A percentile compares a stretch with the other conserved stretches of the same genome.
phyloP scores from a whole-genome alignment of 2,329 filamentous ascomycete species.

The Didymella lethalis region DNA sequence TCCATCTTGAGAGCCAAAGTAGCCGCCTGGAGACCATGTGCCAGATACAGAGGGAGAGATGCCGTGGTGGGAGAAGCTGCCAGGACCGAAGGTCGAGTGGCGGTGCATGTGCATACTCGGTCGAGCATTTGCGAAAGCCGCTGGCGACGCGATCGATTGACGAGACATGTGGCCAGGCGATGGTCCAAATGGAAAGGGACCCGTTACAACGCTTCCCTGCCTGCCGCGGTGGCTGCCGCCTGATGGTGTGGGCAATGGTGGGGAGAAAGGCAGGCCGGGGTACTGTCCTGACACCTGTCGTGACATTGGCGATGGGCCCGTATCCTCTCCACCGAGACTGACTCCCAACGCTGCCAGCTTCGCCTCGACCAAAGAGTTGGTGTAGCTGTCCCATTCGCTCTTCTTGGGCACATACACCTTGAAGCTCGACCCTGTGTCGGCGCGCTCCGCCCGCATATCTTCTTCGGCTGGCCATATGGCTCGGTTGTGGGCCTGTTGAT shows the following conservation, averaged over 20 bases:
- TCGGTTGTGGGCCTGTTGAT: slow-evolving; percentile 64
- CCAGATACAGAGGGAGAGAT: slow-evolving; percentile 60
- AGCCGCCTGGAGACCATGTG: slow-evolving; percentile 53
- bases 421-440: slow-evolving; percentile 56
- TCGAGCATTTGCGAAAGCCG: slow-evolving; percentile 66
- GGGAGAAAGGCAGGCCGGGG: slow-evolving; percentile 80
- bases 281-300: slow-evolving; percentile 76
- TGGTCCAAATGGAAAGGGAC: slow-evolving; percentile 64
- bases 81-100: slow-evolving; percentile 76
- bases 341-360: slow-evolving; percentile 93
- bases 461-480: slow-evolving; percentile 71
- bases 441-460: slow-evolving; percentile 66
- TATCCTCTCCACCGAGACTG: slow-evolving; percentile 75
- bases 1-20: slow-evolving; percentile 49
- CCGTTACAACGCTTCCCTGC: slow-evolving; percentile 64
- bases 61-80: slow-evolving; percentile 70
- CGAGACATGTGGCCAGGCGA: slow-evolving; percentile 65
- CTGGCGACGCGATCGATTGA: slow-evolving; percentile 75
- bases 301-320: slow-evolving; percentile 68
- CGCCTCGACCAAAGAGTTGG: slow-evolving; percentile 83
- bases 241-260: slow-evolving; percentile 80
- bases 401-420: slow-evolving; percentile 74
- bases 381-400: slow-evolving; percentile 79
- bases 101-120: slow-evolving; percentile 68
- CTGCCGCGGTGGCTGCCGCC: slow-evolving; percentile 73